A percentile compares a stretch with the other conserved stretches of the same genome.
phyloP scores from a whole-genome alignment of 768 basidiomycete genomes.

The Leucosporidium creatinivorum region DNA sequence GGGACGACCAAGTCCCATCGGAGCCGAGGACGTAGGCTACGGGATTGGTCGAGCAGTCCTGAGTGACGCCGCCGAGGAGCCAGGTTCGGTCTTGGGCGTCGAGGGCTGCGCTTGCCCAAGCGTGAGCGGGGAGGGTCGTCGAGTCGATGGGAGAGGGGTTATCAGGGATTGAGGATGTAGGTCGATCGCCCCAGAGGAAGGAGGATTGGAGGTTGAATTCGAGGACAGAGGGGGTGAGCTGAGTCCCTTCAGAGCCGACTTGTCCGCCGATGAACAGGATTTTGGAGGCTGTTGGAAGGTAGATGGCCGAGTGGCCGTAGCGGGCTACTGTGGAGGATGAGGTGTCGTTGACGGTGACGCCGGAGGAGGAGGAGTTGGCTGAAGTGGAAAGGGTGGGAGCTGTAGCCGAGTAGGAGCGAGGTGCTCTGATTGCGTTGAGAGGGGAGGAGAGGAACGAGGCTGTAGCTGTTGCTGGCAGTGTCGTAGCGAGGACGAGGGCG shows the following conservation, averaged over 20 bases:
- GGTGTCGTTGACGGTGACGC: neutral
- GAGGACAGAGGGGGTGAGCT: slow-evolving; percentile 27
- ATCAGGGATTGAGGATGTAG: slow-evolving; percentile 18
- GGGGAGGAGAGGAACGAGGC: no score
- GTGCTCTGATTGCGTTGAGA: no score
- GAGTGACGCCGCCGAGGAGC: slow-evolving; percentile 29
- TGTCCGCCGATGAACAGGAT: slow-evolving; percentile 33
- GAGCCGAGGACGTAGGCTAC: slow-evolving; percentile 6
- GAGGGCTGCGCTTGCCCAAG: slow-evolving; percentile 15
- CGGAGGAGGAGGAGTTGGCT: neutral
- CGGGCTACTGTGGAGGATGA: slow-evolving; percentile 5
- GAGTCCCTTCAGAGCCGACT: slow-evolving; percentile 6
- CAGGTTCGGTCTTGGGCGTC: slow-evolving; percentile 4
- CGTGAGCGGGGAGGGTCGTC: slow-evolving; percentile 2
- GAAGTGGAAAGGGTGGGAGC: neutral
- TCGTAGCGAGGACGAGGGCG: no score
- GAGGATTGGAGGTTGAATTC: slow-evolving; percentile 20
- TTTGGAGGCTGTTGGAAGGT: slow-evolving; percentile 6
- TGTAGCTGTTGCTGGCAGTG: no score
- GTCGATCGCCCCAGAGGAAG: slow-evolving; percentile 19
- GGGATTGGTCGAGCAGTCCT: slow-evolving; percentile 19
- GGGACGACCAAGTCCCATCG: neutral
- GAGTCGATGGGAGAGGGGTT: slow-evolving; percentile 7
- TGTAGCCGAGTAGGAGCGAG: neutral
- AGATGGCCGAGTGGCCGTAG: slow-evolving; percentile 32